A percentile compares a stretch with the other conserved stretches of the same genome.
These are phyloP conservation scores for Pugionium cornutum DNA, from an alignment of 345 rosid species.

Conservation along the genomic window DNA sequence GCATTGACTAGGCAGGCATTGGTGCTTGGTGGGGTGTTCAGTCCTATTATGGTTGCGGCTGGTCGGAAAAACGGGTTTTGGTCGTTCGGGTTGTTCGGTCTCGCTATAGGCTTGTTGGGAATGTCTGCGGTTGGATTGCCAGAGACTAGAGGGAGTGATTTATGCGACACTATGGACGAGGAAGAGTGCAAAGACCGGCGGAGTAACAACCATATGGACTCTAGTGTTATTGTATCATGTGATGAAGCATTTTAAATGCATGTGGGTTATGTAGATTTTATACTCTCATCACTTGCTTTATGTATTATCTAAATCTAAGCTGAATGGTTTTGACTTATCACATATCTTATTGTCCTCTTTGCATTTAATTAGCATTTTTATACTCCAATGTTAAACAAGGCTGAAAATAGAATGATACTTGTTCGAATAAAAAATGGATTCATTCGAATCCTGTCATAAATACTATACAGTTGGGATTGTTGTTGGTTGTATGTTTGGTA, in stretches of 20 bases:
- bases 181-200: slow-evolving; percentile 48
- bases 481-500: too few species aligned
- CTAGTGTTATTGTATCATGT: slow-evolving; percentile 12
- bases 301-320: too few species aligned
- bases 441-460: too few species aligned
- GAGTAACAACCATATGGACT: neutral
- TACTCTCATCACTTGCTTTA: too few species aligned
- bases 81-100: slow-evolving; percentile 61
- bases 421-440: too few species aligned
- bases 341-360: too few species aligned
- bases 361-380: too few species aligned
- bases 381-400: too few species aligned
- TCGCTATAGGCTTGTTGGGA: slow-evolving; percentile 56
- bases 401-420: too few species aligned
- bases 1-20: slow-evolving; percentile 65
- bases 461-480: too few species aligned
- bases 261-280: neutral
- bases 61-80: slow-evolving; percentile 48
- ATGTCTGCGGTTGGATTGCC: slow-evolving; percentile 54
- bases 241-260: neutral
- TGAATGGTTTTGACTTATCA: too few species aligned
- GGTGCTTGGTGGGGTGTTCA: slow-evolving; percentile 57
- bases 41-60: slow-evolving; percentile 57
- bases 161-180: slow-evolving; percentile 64
- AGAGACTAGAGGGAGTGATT: slow-evolving; percentile 55